These are phyloP conservation scores for Grosmannia serpens DNA, from an alignment of 2,329 filamentous ascomycete genomes.

Conservation along the genomic window DNA sequence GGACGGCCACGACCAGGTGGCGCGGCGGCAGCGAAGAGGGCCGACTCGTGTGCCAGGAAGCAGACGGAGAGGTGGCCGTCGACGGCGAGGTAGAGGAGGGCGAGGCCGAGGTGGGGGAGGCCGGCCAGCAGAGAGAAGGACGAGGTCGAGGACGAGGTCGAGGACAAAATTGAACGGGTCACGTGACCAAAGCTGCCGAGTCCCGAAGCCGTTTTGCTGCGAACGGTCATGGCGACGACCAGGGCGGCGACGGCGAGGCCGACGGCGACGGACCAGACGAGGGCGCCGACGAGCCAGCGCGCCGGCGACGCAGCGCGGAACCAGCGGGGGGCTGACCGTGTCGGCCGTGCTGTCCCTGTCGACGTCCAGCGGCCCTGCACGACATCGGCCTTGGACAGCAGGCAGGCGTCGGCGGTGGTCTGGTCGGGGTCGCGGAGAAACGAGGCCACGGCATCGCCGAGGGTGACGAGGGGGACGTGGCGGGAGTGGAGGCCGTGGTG, in stretches of 20 bases:
- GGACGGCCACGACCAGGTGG: slow-evolving; percentile 8
- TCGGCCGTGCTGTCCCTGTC: background rate
- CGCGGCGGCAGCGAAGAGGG: slow-evolving; percentile 24
- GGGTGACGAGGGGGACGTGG: slow-evolving; percentile 33
- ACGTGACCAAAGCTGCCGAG: slow-evolving; percentile 28
- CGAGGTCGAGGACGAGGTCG: slow-evolving; percentile 14
- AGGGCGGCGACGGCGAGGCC: slow-evolving; percentile 29
- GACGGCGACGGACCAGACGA: slow-evolving; percentile 26
- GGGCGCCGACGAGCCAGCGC: slow-evolving; percentile 29
- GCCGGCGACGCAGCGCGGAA: slow-evolving; percentile 27
- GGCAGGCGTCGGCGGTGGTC: slow-evolving; percentile 27
- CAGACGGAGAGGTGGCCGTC: slow-evolving; percentile 36
- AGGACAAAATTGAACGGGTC: slow-evolving; percentile 19
- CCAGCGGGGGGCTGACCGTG: slow-evolving; percentile 23
- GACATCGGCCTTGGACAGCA: slow-evolving; percentile 36
- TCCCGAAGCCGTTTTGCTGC: slow-evolving; percentile 6
- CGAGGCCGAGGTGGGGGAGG: slow-evolving; percentile 37
- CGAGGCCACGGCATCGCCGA: slow-evolving; percentile 39
- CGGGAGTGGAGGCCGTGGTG: slow-evolving; percentile 11
- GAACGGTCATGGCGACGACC: slow-evolving; percentile 19
- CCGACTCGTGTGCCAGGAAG: slow-evolving; percentile 38
- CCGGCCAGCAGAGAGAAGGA: slow-evolving; percentile 27
- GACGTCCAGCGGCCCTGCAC: slow-evolving; percentile 27
- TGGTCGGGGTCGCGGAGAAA: slow-evolving; percentile 35
- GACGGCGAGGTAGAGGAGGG: slow-evolving; percentile 32